A percentile compares a stretch with the other conserved stretches of the same genome.
phyloP scores from a whole-genome alignment of 805 yeast genomes.

The Starmerella ratchasimensis region DNA sequence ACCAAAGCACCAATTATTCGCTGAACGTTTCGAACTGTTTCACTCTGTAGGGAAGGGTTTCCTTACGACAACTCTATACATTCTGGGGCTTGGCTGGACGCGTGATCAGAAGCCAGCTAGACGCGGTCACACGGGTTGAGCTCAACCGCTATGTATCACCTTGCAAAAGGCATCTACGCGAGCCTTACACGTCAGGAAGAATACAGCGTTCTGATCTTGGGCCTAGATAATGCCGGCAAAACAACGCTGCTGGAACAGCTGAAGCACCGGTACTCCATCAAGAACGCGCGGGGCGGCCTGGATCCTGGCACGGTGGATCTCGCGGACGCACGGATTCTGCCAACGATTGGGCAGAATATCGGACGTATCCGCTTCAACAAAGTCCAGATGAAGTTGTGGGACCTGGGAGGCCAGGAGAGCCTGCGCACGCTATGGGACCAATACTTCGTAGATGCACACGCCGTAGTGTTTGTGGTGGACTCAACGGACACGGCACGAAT shows the following conservation, averaged over 20 bases:
- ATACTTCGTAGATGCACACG: conserved; percentile 77
- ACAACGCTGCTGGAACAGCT: conserved; percentile 64
- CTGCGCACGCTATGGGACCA: conserved; percentile 75
- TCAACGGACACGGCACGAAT: conserved; percentile 74
- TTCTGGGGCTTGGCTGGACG: too few relatives aligned
- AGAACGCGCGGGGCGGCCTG: conserved; percentile 26
- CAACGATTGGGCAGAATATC: conserved; percentile 88
- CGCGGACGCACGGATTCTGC: conserved; percentile 42
- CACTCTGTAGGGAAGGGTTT: too few relatives aligned
- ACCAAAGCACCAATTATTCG: too few relatives aligned
- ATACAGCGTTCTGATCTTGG: conserved; percentile 67
- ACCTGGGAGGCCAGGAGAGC: conserved; percentile 88
- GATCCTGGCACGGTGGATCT: conserved; percentile 15
- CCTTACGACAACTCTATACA: too few relatives aligned
- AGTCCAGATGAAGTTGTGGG: conserved; percentile 68
- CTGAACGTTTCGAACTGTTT: too few relatives aligned
- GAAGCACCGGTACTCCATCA: conserved; percentile 39
- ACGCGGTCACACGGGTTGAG: too few relatives aligned
- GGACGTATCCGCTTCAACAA: conserved; percentile 31
- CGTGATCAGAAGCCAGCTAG: too few relatives aligned
- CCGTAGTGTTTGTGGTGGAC: conserved; percentile 82
- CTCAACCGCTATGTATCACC: conserved; percentile 64
- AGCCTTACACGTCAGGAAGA: conserved; percentile 49
- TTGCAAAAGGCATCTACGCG: conserved; percentile 47
- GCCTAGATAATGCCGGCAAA: conserved; percentile 92